A percentile compares a stretch with the other conserved stretches of the same genome.
phyloP scores from a whole-genome alignment of 768 basidiomycete species.

The Hericium alpestre region DNA sequence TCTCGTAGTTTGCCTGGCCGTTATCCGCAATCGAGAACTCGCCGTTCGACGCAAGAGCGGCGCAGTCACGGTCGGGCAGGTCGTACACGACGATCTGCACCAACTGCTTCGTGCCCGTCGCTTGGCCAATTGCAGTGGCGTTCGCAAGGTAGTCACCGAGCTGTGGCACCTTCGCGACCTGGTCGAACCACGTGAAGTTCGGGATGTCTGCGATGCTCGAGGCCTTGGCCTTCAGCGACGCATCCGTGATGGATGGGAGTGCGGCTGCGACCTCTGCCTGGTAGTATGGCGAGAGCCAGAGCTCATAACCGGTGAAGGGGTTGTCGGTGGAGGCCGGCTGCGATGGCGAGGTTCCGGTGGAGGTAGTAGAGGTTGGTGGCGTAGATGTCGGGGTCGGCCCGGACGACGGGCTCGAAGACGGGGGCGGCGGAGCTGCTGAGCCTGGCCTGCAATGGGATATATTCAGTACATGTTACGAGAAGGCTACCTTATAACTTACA shows the following conservation, averaged over 20 bases:
- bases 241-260: conserved; percentile 35
- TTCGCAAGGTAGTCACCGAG: conserved; percentile 49
- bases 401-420: background rate
- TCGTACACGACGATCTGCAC: conserved; percentile 36
- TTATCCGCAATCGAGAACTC: conserved; percentile 50
- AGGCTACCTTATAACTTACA: conserved; percentile 14
- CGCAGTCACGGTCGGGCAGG: conserved; percentile 57
- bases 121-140: conserved; percentile 33
- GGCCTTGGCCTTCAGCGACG: conserved; percentile 41
- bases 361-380: conserved; percentile 7
- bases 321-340: conserved; percentile 35
- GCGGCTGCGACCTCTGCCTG: conserved; percentile 43
- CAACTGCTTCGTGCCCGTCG: conserved; percentile 35
- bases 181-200: conserved; percentile 55
- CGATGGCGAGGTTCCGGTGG: conserved; percentile 17
- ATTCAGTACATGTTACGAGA: too few relatives aligned
- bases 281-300: conserved; percentile 48
- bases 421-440: conserved; percentile 7
- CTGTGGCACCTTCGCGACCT: conserved; percentile 40
- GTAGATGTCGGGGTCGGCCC: conserved; percentile 7
- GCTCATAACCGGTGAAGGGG: conserved; percentile 41
- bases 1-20: conserved; percentile 43
- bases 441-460: background rate
- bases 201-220: conserved; percentile 44
- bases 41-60: conserved; percentile 55